Conservation (phyloP, 2,329 filamentous ascomycete genomes). For the Conoideocrella luteorostrata region DNA sequence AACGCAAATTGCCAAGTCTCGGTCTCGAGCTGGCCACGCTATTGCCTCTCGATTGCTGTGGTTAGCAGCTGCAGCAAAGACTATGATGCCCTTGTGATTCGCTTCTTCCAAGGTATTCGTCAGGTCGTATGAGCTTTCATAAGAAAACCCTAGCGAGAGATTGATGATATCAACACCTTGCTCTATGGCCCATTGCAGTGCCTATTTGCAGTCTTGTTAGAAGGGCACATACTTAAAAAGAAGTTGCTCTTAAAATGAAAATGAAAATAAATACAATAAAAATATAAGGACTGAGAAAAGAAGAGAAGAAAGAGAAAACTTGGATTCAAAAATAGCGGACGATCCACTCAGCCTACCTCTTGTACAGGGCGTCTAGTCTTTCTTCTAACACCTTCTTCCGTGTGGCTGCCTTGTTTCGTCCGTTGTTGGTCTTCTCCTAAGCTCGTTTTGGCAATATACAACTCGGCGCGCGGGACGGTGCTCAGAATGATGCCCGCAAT, state of each 20-base stretch:
- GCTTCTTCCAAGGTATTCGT: constrained; percentile 7
- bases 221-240: too few species aligned
- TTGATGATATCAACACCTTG: constrained; percentile 12
- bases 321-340: too few species aligned
- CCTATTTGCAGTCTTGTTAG: too few species aligned
- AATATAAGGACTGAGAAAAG: too few species aligned
- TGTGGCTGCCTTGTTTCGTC: background rate
- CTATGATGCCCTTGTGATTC: constrained; percentile 6
- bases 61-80: constrained; percentile 13
- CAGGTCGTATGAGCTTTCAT: constrained; percentile 10
- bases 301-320: background rate
- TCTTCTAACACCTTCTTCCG: background rate
- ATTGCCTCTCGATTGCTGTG: constrained; percentile 11
- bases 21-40: constrained; percentile 12
- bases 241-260: too few species aligned
- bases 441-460: constrained; percentile 12
- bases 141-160: constrained; percentile 11
- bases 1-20: constrained; percentile 9
- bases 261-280: too few species aligned
- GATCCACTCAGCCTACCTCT: background rate
- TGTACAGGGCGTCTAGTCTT: background rate
- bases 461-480: constrained; percentile 10
- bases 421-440: background rate
- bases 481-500: constrained; percentile 11
- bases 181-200: constrained; percentile 12